Conservation (phyloP, 495 filamentous ascomycete species). For the Halenospora varia region DNA sequence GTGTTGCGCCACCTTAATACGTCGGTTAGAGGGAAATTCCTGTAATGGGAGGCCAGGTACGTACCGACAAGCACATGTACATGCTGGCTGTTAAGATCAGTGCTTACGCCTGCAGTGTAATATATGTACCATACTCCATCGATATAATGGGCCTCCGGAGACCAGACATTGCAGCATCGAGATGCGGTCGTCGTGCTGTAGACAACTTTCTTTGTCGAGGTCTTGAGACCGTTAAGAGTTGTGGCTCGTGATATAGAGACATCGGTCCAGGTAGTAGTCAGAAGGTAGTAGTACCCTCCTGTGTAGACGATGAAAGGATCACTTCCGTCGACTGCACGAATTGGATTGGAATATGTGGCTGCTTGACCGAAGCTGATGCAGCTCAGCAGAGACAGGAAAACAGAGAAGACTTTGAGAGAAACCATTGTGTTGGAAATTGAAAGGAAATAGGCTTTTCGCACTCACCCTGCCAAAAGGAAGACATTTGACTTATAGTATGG, state of each 20-base stretch:
- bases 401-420: no score
- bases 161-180: conserved; percentile 51
- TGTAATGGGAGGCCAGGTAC: no score
- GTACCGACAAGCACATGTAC: conserved; percentile 40
- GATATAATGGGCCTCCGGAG: conserved; percentile 49
- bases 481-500: no score
- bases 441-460: no score
- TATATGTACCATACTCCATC: conserved; percentile 45
- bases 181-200: background rate
- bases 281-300: conserved; percentile 50
- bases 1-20: no score
- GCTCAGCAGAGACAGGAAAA: no score
- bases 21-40: no score
- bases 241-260: conserved; percentile 45
- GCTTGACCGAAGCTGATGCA: no score
- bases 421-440: no score
- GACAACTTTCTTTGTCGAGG: conserved; percentile 25
- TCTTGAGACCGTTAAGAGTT: conserved; percentile 44
- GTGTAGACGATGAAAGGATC: conserved; percentile 47
- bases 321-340: conserved; percentile 4
- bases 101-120: conserved; percentile 27
- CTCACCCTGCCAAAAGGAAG: no score
- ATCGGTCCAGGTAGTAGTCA: conserved; percentile 43
- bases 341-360: no score
- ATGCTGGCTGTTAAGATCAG: conserved; percentile 31